These are phyloP conservation scores for Quillaja saponaria DNA, from an alignment of 306 rosid species.

Conservation along the genomic window DNA sequence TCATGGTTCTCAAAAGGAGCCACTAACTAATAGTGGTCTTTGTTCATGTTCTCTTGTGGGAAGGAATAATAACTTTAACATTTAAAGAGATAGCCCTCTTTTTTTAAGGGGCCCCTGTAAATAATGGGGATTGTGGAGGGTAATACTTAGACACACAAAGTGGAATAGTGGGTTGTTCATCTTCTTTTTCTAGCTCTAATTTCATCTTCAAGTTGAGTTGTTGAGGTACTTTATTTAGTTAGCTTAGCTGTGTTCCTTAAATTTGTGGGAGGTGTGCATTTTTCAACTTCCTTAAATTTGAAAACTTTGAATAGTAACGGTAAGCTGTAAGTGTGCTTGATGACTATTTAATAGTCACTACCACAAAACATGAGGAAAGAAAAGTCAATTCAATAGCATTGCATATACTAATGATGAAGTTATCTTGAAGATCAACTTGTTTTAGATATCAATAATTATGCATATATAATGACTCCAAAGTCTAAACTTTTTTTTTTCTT, in stretches of 20 bases:
- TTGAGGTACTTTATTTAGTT: slow-evolving; percentile 15
- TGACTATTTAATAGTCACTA: no score
- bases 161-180: slow-evolving; percentile 10
- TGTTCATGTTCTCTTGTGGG: slow-evolving; percentile 34
- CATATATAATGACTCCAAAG: no score
- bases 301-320: slow-evolving; percentile 6
- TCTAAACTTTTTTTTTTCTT: no score
- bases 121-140: no score
- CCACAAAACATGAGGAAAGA: no score
- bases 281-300: slow-evolving; percentile 8
- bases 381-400: no score
- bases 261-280: neutral
- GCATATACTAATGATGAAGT: no score
- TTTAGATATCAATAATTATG: no score
- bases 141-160: slow-evolving; percentile 5
- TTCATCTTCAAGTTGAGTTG: slow-evolving; percentile 10
- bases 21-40: slow-evolving; percentile 25
- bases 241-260: slow-evolving; percentile 24
- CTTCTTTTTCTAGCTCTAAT: slow-evolving; percentile 9
- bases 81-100: slow-evolving; percentile 17
- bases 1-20: neutral
- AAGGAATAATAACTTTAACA: slow-evolving; percentile 24
- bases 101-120: slow-evolving; percentile 13
- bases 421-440: no score
- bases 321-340: neutral